Percentiles rank a stretch among this genome's conserved stretches.
phyloP scores from a whole-genome alignment of 306 rosid species.

The Purshia tridentata region DNA sequence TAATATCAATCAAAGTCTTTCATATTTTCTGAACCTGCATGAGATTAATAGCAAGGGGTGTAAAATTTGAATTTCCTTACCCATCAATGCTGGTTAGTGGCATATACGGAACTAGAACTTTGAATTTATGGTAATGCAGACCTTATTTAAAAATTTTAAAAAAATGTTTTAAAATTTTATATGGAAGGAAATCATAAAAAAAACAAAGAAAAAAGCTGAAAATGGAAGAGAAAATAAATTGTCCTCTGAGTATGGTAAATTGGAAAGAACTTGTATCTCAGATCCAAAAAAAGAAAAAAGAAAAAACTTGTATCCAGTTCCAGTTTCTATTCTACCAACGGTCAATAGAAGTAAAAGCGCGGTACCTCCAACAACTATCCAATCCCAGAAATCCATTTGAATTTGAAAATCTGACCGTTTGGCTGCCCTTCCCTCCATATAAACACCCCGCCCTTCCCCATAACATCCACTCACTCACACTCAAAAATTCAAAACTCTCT shows the following conservation, averaged over 20 bases:
- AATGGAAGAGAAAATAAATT: background rate
- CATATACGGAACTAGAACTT: too few species aligned
- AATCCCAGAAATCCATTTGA: constrained; percentile 27
- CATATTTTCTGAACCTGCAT: too few species aligned
- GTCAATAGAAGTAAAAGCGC: constrained; percentile 22
- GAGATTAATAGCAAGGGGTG: too few species aligned
- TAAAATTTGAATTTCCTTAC: too few species aligned
- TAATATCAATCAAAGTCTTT: too few species aligned
- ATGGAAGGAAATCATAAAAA: background rate
- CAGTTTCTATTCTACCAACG: constrained; percentile 34
- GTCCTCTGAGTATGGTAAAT: too few species aligned
- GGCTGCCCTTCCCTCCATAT: constrained; percentile 16
- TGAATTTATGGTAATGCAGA: too few species aligned
- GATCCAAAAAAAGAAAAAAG: too few species aligned
- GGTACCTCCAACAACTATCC: constrained; percentile 19
- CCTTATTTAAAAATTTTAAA: too few species aligned
- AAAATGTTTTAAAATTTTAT: too few species aligned
- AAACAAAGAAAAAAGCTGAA: background rate
- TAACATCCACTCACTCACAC: background rate
- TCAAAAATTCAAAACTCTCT: background rate
- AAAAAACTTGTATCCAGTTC: background rate
- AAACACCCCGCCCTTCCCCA: background rate
- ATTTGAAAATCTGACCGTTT: constrained; percentile 70
- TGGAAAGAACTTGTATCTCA: background rate
- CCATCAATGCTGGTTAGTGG: too few species aligned